Evolutionary conservation across 257 asterid genomes (phyloP).

Genomic region (Solanum arcanum): DNA sequence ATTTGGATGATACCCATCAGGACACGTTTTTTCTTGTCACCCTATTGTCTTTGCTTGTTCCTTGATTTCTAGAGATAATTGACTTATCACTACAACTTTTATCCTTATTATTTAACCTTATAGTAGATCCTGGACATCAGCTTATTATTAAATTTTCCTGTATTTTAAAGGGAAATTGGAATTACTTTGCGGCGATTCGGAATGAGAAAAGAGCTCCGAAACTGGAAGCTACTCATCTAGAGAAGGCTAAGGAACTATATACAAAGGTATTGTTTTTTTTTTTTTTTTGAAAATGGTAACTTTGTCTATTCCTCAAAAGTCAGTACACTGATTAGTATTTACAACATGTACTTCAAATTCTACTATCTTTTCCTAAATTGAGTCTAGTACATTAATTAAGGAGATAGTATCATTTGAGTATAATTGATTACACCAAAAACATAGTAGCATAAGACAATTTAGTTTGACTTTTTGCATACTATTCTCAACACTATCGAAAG

Average conservation of each 20-base stretch:
- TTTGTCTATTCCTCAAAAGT: no score
- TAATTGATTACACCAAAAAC: no score
- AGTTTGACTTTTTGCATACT: no score
- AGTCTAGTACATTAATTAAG: no score
- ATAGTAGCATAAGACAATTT: no score
- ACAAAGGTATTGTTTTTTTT: constrained; percentile 21
- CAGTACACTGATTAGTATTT: no score
- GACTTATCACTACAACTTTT: neutral
- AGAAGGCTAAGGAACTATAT: constrained; percentile 95
- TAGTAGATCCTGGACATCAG: neutral
- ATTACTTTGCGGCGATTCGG: constrained; percentile 56
- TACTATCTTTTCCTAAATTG: no score
- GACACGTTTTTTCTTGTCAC: neutral
- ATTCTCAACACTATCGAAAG: no score
- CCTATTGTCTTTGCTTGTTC: neutral
- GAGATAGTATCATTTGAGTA: no score
- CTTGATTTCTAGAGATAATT: neutral
- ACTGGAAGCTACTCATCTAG: constrained; percentile 91
- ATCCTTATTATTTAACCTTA: neutral
- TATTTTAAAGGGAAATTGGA: constrained; percentile 83
- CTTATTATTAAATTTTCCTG: constrained; percentile 13
- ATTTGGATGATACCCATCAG: neutral
- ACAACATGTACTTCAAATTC: no score
- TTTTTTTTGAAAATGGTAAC: no score
- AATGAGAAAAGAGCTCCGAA: constrained; percentile 90